These are phyloP conservation scores for Dendrobium catenatum DNA, from an alignment of 106 monocot species.

Conservation along the genomic window DNA sequence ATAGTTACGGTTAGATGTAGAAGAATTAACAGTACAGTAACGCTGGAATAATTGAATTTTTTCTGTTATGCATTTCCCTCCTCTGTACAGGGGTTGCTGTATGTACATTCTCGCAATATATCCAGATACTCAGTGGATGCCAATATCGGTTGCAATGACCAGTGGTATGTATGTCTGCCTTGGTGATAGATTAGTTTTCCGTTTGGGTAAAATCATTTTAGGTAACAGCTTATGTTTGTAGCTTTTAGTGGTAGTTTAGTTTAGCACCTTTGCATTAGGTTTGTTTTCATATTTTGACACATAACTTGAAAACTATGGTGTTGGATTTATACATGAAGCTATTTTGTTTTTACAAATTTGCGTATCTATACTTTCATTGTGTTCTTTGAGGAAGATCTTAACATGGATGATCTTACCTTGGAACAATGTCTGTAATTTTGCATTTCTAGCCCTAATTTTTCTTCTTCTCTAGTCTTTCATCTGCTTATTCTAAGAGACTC, in stretches of 20 bases:
- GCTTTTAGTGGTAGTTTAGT: neutral
- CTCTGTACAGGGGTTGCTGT: constrained; percentile 19
- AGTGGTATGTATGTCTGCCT: constrained; percentile 5
- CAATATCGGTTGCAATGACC: neutral
- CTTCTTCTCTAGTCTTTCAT: neutral
- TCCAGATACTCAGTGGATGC: neutral
- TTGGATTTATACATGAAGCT: too few species aligned
- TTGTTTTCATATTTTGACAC: neutral
- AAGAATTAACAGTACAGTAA: constrained; percentile 4
- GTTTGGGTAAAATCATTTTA: neutral
- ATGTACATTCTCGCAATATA: neutral
- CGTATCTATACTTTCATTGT: too few species aligned
- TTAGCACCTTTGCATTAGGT: neutral
- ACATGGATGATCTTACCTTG: too few species aligned
- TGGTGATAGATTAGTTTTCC: neutral
- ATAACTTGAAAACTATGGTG: neutral
- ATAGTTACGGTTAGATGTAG: neutral
- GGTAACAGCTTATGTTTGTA: neutral
- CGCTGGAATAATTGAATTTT: constrained; percentile 18
- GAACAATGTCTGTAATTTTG: too few species aligned
- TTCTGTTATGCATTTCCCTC: constrained; percentile 10
- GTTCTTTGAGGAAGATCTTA: too few species aligned
- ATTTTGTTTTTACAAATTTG: too few species aligned
- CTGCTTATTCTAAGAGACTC: neutral
- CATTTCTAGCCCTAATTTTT: neutral